These are phyloP conservation scores for Hapsidospora chrysogenum DNA, from an alignment of 495 filamentous ascomycete genomes.

Conservation along the genomic window DNA sequence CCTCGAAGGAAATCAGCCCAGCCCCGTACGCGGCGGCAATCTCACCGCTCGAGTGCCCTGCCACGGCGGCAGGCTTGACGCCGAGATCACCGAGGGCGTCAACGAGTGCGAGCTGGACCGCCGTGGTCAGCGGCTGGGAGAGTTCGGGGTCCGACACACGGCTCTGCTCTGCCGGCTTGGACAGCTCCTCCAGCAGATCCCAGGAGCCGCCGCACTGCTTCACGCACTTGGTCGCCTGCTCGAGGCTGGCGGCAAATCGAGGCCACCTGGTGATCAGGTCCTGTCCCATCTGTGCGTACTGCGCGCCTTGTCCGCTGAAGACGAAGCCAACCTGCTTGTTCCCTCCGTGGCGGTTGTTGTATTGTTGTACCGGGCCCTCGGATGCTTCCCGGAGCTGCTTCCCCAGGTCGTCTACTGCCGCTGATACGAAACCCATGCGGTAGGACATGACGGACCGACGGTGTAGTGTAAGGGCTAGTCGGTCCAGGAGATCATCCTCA, in stretches of 20 bases:
- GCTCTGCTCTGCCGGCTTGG: constrained; percentile 6
- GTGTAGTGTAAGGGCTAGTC: no score
- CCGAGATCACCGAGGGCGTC: constrained; percentile 25
- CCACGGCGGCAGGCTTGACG: constrained; percentile 19
- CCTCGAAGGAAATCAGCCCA: constrained; percentile 8
- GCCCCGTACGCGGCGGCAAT: constrained; percentile 17
- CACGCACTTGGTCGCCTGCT: constrained; percentile 1
- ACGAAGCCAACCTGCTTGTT: constrained; percentile 6
- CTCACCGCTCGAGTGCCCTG: constrained; percentile 20
- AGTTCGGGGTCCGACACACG: constrained; percentile 11
- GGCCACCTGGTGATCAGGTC: constrained; percentile 10
- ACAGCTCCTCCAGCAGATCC: constrained; percentile 11
- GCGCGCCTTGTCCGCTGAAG: constrained; percentile 9
- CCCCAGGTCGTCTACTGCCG: constrained; percentile 1
- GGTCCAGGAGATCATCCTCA: no score
- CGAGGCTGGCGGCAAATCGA: constrained; percentile 6
- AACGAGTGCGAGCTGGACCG: constrained; percentile 27
- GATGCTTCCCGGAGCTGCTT: not conserved
- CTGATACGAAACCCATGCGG: not conserved
- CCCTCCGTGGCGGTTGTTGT: no score
- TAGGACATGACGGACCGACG: not conserved
- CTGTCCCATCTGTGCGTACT: constrained; percentile 25
- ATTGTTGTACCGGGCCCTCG: no score
- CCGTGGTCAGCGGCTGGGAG: constrained; percentile 22
- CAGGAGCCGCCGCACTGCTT: constrained; percentile 5